A percentile compares a stretch with the other conserved stretches of the same genome.
These are phyloP conservation scores for Phytophthora brassicae DNA, from an alignment of 352 stramenopile species.

Conservation along the genomic window DNA sequence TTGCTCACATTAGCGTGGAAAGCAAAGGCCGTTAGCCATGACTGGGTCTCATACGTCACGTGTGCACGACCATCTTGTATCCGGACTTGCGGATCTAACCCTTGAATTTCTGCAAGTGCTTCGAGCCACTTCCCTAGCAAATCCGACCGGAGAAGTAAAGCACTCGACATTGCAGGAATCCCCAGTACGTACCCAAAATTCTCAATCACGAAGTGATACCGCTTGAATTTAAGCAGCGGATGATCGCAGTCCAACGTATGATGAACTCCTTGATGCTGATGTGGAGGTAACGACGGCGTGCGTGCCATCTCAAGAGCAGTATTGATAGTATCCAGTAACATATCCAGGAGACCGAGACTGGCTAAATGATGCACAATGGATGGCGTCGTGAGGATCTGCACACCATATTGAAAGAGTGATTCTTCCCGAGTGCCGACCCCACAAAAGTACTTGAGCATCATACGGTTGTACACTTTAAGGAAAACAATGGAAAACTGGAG, in stretches of 20 bases:
- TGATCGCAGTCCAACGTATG: conserved; percentile 90
- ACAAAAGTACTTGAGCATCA: conserved; percentile 89
- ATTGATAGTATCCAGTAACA: conserved; percentile 77
- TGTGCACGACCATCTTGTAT: conserved; percentile 83
- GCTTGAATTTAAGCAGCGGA: conserved; percentile 90
- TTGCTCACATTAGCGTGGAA: conserved; percentile 81
- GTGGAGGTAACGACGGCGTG: conserved; percentile 25
- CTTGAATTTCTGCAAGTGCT: conserved; percentile 73
- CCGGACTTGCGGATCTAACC: conserved; percentile 72
- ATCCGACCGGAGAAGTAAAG: conserved; percentile 52
- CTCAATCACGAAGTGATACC: conserved; percentile 91
- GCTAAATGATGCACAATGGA: conserved; percentile 80
- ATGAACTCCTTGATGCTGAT: conserved; percentile 25
- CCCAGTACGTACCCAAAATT: conserved; percentile 96
- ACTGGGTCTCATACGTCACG: conserved; percentile 94
- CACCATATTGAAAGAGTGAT: conserved; percentile 89
- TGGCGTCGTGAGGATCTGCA: conserved; percentile 94
- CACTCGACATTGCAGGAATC: conserved; percentile 76
- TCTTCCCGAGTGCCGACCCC: conserved; percentile 90
- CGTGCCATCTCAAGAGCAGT: conserved; percentile 74
- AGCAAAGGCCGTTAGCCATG: conserved; percentile 93
- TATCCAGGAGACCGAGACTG: conserved; percentile 65
- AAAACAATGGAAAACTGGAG: conserved; percentile 91
- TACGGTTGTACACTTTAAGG: conserved; percentile 78
- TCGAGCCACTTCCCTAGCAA: conserved; percentile 75